Evolutionary conservation across 148 eudicot species (phyloP).

Genomic region (Fagopyrum tataricum): DNA sequence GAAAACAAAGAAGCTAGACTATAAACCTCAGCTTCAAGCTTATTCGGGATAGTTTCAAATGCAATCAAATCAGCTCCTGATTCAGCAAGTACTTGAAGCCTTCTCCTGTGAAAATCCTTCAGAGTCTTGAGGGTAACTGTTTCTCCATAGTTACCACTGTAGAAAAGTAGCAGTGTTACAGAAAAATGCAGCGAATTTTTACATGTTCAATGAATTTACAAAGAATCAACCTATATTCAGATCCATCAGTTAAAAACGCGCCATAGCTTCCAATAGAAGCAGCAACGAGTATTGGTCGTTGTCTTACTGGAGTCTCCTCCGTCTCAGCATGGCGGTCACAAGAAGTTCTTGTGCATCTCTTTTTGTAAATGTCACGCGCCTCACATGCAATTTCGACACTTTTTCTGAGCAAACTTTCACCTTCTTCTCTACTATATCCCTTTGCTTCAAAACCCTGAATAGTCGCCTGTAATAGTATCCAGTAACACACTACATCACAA

Average conservation of each 20-base stretch:
- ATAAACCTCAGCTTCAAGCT: conserved; percentile 54
- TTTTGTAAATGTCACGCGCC: conserved; percentile 45
- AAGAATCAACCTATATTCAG: conserved; percentile 49
- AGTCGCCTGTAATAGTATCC: conserved; percentile 39
- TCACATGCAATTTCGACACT: conserved; percentile 58
- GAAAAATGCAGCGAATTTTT: neutral
- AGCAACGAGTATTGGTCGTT: conserved; percentile 43
- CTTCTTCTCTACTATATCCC: conserved; percentile 45
- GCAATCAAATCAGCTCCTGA: conserved; percentile 62
- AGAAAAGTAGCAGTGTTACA: neutral
- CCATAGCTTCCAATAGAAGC: conserved; percentile 77
- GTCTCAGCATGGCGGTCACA: conserved; percentile 24
- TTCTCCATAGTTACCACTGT: conserved; percentile 54
- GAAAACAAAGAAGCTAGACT: neutral
- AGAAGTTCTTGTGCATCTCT: conserved; percentile 32
- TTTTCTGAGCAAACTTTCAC: conserved; percentile 42
- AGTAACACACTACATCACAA: neutral
- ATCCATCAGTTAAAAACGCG: conserved; percentile 73
- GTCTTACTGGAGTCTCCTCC: conserved; percentile 15
- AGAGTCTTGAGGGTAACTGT: conserved; percentile 31
- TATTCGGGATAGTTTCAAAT: conserved; percentile 70
- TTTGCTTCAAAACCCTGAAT: conserved; percentile 63
- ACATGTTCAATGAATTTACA: neutral
- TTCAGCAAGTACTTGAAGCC: conserved; percentile 55
- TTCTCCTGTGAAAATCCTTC: conserved; percentile 58